Percentiles rank a stretch among this genome's conserved stretches.
These are phyloP conservation scores for Starmera caribaea DNA, from an alignment of 805 yeast species.

Conservation along the genomic window DNA sequence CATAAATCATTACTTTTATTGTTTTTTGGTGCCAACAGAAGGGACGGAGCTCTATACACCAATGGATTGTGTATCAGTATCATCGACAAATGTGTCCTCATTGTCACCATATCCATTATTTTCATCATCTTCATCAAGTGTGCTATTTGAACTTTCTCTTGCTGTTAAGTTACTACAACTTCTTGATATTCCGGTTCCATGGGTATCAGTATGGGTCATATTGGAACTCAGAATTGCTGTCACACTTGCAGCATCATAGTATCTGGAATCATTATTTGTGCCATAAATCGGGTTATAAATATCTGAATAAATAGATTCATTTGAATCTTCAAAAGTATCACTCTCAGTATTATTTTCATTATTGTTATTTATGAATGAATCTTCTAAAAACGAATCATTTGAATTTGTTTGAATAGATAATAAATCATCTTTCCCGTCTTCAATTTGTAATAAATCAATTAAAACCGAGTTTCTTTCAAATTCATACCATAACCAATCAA, in stretches of 20 bases:
- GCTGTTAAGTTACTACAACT: too few relatives aligned
- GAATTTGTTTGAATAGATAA: conserved; percentile 4
- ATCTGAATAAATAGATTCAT: too few relatives aligned
- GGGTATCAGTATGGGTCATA: too few relatives aligned
- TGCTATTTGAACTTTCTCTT: background rate
- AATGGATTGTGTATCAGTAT: conserved; percentile 3
- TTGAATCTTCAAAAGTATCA: background rate
- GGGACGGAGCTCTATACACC: background rate
- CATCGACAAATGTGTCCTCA: background rate
- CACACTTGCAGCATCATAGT: too few relatives aligned
- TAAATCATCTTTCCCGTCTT: conserved; percentile 2
- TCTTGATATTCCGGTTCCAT: too few relatives aligned
- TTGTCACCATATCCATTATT: conserved; percentile 1
- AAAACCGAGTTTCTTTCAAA: conserved; percentile 34
- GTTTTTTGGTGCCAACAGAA: background rate
- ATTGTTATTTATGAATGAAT: conserved; percentile 12
- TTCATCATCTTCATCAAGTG: background rate
- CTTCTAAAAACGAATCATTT: conserved; percentile 14
- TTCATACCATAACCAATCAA: conserved; percentile 52
- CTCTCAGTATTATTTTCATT: background rate
- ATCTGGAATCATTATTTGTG: too few relatives aligned
- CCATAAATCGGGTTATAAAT: too few relatives aligned
- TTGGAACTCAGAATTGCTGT: too few relatives aligned
- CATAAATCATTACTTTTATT: too few relatives aligned
- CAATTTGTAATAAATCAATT: conserved; percentile 22